Percentiles rank a stretch among this genome's conserved stretches.
phyloP scores from a whole-genome alignment of 2,329 filamentous ascomycete genomes.

The Corinectria fuckeliana region DNA sequence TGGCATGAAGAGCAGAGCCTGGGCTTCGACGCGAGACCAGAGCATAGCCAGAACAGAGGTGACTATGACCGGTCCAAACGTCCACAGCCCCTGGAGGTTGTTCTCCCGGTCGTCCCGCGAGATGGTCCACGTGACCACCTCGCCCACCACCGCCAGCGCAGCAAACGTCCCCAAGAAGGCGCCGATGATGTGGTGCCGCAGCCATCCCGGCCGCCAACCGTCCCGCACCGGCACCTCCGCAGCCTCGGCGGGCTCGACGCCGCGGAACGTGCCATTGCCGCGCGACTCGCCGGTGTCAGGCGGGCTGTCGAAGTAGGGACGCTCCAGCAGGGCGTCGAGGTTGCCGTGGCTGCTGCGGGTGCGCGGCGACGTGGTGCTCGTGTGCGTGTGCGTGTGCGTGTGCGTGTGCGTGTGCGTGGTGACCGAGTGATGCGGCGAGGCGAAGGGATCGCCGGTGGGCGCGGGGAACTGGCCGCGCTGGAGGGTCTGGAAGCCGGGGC shows the following conservation, averaged over 20 bases:
- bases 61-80: conserved; percentile 38
- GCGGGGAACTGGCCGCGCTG: conserved; percentile 31
- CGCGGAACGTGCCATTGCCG: conserved; percentile 17
- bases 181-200: conserved; percentile 28
- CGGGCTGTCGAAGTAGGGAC: conserved; percentile 35
- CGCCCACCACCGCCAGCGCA: conserved; percentile 31
- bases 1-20: conserved; percentile 37
- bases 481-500: conserved; percentile 25
- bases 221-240: conserved; percentile 28
- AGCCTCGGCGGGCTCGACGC: conserved; percentile 27
- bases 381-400: conserved; percentile 1
- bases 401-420: conserved; percentile 10
- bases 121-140: conserved; percentile 35
- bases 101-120: conserved; percentile 26
- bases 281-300: conserved; percentile 23
- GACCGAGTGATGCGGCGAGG: conserved; percentile 19
- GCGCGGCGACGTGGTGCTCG: conserved; percentile 19
- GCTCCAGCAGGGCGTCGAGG: conserved; percentile 32
- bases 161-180: conserved; percentile 30
- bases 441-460: conserved; percentile 30
- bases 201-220: conserved; percentile 38
- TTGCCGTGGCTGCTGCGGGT: conserved; percentile 15
- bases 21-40: conserved; percentile 39
- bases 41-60: conserved; percentile 35
- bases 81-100: conserved; percentile 35